Evolutionary conservation across 257 asterid species (phyloP).

Genomic region (Mentha longifolia): DNA sequence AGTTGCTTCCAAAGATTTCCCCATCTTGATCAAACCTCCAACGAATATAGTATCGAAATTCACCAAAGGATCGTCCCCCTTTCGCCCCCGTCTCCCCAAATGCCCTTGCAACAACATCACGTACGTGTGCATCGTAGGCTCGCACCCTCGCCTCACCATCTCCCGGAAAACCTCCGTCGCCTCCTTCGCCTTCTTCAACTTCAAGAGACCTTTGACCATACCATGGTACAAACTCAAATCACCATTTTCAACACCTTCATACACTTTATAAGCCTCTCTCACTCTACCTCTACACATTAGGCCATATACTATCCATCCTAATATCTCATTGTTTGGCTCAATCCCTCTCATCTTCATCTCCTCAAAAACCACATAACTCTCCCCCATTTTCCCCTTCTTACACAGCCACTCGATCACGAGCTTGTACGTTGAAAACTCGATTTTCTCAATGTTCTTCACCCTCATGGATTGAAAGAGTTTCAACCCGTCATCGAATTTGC

Average conservation of each 20-base stretch:
- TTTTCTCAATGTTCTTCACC: slow-evolving; percentile 46
- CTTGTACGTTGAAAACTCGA: slow-evolving; percentile 60
- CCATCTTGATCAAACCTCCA: slow-evolving; percentile 85
- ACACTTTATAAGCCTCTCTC: slow-evolving; percentile 60
- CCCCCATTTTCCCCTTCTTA: slow-evolving; percentile 71
- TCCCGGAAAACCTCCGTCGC: slow-evolving; percentile 90
- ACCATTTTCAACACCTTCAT: slow-evolving; percentile 52
- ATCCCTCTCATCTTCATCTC: slow-evolving; percentile 76
- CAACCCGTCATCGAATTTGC: slow-evolving; percentile 56
- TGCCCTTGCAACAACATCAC: slow-evolving; percentile 93
- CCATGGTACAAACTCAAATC: slow-evolving; percentile 74
- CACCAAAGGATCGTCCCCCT: slow-evolving; percentile 82
- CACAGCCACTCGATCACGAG: slow-evolving; percentile 84
- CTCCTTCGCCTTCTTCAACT: slow-evolving; percentile 66
- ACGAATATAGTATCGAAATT: slow-evolving; percentile 93
- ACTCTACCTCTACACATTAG: slow-evolving; percentile 66
- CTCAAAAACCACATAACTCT: slow-evolving; percentile 54
- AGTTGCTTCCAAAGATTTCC: slow-evolving; percentile 67
- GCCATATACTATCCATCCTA: slow-evolving; percentile 59
- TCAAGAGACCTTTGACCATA: slow-evolving; percentile 85
- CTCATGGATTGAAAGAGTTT: slow-evolving; percentile 75
- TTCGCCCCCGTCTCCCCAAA: slow-evolving; percentile 87
- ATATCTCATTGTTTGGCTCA: slow-evolving; percentile 48
- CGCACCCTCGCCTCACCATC: slow-evolving; percentile 79
- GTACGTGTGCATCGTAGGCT: slow-evolving; percentile 93